Evolutionary conservation across 2,329 filamentous ascomycete species (phyloP).

Genomic region (Trichoderma polysporum): DNA sequence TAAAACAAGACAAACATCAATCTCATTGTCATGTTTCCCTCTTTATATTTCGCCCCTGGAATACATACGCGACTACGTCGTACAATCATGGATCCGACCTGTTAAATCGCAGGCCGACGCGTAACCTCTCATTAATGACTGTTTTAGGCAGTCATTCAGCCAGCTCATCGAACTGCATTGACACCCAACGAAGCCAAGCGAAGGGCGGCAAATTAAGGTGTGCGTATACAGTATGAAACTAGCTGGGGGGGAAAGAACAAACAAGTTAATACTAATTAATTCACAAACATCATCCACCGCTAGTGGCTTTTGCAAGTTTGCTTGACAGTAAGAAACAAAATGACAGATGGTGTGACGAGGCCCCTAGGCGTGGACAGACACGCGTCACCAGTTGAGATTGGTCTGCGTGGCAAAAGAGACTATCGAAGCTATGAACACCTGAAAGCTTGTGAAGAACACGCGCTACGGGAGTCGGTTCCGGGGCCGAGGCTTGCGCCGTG

Average conservation of each 20-base stretch:
- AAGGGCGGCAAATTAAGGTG: not conserved
- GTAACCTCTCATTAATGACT: not conserved
- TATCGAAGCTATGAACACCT: not conserved
- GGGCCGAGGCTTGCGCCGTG: not conserved
- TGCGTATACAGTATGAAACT: not conserved
- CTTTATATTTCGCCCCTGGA: no score
- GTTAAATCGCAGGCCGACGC: not conserved
- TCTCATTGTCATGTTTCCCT: no score
- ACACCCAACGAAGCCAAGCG: not conserved
- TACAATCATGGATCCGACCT: no score
- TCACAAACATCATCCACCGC: not conserved
- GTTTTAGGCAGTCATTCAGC: conserved; percentile 4
- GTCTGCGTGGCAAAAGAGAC: conserved; percentile 1
- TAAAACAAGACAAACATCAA: no score
- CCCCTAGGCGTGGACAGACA: not conserved
- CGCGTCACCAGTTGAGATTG: not conserved
- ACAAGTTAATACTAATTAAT: no score
- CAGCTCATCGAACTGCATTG: conserved; percentile 6
- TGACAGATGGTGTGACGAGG: conserved; percentile 4
- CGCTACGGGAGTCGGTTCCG: not conserved
- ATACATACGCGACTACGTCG: no score
- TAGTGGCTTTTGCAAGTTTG: not conserved
- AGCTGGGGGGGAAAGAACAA: no score
- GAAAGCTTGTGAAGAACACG: not conserved
- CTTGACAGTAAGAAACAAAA: not conserved